Evolutionary conservation across 495 filamentous ascomycete species (phyloP).

Genomic region (Articulospora tetracladia): DNA sequence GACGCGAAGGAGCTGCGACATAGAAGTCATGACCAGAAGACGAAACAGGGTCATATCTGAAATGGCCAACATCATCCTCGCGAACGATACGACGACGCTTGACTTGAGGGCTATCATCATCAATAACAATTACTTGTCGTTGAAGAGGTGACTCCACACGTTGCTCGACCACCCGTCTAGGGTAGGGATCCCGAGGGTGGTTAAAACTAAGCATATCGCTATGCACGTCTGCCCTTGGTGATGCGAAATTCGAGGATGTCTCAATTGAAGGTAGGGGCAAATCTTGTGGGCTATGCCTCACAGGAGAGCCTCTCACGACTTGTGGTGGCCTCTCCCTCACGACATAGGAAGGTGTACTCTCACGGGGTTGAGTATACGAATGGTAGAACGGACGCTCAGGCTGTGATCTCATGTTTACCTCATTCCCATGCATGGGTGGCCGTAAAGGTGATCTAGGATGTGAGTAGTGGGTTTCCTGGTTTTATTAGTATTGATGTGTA

Average conservation of each 20-base stretch:
- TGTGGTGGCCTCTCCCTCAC: slow-evolving; percentile 19
- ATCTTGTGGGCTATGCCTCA: slow-evolving; percentile 31
- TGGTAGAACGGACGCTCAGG: slow-evolving; percentile 13
- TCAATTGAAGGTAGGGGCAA: slow-evolving; percentile 40
- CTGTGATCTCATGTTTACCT: slow-evolving; percentile 22
- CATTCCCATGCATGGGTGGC: slow-evolving; percentile 8
- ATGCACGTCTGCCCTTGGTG: background rate
- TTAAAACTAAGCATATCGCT: slow-evolving; percentile 11
- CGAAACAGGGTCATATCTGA: slow-evolving; percentile 15
- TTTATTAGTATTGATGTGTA: slow-evolving; percentile 13
- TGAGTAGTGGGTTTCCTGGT: slow-evolving; percentile 15
- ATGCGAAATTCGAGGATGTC: slow-evolving; percentile 26
- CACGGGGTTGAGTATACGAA: slow-evolving; percentile 13
- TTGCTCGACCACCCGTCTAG: slow-evolving; percentile 14
- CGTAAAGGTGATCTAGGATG: slow-evolving; percentile 9
- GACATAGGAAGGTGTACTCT: slow-evolving; percentile 6
- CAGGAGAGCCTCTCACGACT: slow-evolving; percentile 25
- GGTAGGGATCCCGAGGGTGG: slow-evolving; percentile 15
- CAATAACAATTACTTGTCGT: slow-evolving; percentile 19
- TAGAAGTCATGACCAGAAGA: slow-evolving; percentile 16
- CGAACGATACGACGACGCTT: slow-evolving; percentile 25
- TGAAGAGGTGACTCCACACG: slow-evolving; percentile 9
- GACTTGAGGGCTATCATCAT: slow-evolving; percentile 22
- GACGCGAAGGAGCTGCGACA: slow-evolving; percentile 2
- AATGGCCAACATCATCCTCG: slow-evolving; percentile 21